Evolutionary conservation across 345 rosid genomes (phyloP), one percentile per base, ranked within the genome.

Genomic region (Eutrema heterophyllum): DNA sequence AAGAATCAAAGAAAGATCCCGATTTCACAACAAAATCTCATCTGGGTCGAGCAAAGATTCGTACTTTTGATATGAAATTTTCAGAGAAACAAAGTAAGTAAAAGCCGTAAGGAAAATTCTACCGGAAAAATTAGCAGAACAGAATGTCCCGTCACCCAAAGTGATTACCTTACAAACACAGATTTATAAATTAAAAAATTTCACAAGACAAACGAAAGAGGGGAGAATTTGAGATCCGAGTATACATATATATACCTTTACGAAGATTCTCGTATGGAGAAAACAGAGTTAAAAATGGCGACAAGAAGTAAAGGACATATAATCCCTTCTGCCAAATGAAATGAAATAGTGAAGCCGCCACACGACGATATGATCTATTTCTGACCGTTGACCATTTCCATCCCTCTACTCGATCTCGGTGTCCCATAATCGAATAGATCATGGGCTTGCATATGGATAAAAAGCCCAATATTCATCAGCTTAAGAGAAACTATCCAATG

Each of bases 351-450:
- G 35, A 40, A 64, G 59, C 60, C 59, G 58, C 59, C 58, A 51
- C 4, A 50, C 24, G 6, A 50, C 24, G 6, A 52, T 10, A 41
- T 40, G 62, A 53, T 54, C 45, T 16, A 41, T 10, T 68, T 29
- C 52, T 68, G 72, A 15, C 63, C 72, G 52, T 68, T 51, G 71
- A 50, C 51, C 10, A 36, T 26, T 38, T 67, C 51, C 60, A 67
- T 60, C 35, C 2, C 15, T 29, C 21, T 21, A 21, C 21, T 63
- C 26, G 44, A 29, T 63, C 40, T 24, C 41, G 41, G 41, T 21
- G 21, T 38, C 41, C 10, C 41, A 38, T 30, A 30, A 5, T 4
- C 33, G 30, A 27, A 27, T 27, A 27, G 30, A 27, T 26, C 2
- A 52, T 29, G 36, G 18, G 16, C 58, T 14, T 53, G 5, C 33